Evolutionary conservation across 202 grass and related monocot species (phyloP), one percentile per base, ranked within the genome.

Genomic region (Elaeis oleifera): DNA sequence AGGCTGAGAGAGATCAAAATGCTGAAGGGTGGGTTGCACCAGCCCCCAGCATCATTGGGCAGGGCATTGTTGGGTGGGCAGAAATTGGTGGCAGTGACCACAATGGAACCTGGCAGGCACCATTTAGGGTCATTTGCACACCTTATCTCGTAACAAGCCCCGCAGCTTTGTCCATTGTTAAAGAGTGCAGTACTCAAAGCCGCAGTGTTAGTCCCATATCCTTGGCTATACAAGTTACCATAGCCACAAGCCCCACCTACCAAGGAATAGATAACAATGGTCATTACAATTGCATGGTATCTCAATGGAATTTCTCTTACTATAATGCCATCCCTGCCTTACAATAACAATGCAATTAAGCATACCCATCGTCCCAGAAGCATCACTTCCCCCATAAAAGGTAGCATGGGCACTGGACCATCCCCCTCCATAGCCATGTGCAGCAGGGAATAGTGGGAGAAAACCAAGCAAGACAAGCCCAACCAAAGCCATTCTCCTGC

Each of bases 401-500:
- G 54, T 56, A 22, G 54, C 54, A 56, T 56, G 54, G n/a, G 20
- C 54, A 56, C 22, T 23, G 54, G 54, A 23, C 54, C 54, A 56
- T 23, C 6, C 54, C 22, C 54, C 20, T 56, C 20, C 18, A 56
- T 56, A 56, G 6, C 54, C 19, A 23, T 13, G 54, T 23, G 54
- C 54, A 56, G 54, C 18, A 22, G 54, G 8, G 26, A 55, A 5
- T 16, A 54, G 17, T 5, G 62, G 49, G 36, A 6, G 62, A 50
- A 19, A 8, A 18, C 44, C 16, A 25, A 64, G 44, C 15, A 49
- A 29, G 32, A 23, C 13, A 3, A 50, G 5, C 18, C 17, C 58
- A 18, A 59, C 16, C 28, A 64, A 61, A 20, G 62, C 60, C 79
- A 85, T 76, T 53, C 60, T 52, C 22, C 51, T 74, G 60, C 51